Conservation (phyloP, 176 grass and related monocot genomes). For the Paspalum notatum region DNA sequence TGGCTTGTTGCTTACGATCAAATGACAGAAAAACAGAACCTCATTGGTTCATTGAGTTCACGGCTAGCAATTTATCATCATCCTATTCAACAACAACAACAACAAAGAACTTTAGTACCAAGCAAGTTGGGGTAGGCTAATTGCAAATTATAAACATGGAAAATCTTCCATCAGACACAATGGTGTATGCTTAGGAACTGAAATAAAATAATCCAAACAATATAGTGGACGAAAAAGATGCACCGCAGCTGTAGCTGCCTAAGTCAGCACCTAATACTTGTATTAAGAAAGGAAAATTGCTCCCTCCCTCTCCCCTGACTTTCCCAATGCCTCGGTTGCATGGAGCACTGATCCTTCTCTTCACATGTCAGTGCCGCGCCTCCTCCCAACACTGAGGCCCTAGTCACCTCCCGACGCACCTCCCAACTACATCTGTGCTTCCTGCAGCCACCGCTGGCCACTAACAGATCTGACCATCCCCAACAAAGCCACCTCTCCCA, state of each 20-base stretch:
- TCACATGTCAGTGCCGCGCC: background rate
- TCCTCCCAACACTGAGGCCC: background rate
- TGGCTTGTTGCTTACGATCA: conserved; percentile 1
- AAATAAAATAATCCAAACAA: background rate
- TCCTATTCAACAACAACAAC: background rate
- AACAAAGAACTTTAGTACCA: background rate
- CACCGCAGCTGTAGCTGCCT: background rate
- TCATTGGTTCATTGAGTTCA: background rate
- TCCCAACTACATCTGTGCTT: background rate
- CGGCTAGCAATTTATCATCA: conserved; percentile 20
- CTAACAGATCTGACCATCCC: background rate
- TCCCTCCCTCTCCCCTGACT: background rate
- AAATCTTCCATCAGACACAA: background rate
- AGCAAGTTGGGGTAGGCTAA: background rate
- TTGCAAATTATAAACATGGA: conserved; percentile 17
- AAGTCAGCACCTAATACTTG: conserved; percentile 5
- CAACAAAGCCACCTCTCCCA: background rate
- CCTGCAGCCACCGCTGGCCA: background rate
- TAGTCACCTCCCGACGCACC: background rate
- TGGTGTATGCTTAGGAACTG: background rate
- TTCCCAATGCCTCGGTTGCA: background rate
- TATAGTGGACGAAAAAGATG: conserved; percentile 7
- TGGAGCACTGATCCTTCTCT: background rate
- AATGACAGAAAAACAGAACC: background rate
- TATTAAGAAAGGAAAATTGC: background rate